These are phyloP conservation scores for Coemansia sp. DNA, from an alignment of 192 early-diverging fungal species.

Conservation along the genomic window DNA sequence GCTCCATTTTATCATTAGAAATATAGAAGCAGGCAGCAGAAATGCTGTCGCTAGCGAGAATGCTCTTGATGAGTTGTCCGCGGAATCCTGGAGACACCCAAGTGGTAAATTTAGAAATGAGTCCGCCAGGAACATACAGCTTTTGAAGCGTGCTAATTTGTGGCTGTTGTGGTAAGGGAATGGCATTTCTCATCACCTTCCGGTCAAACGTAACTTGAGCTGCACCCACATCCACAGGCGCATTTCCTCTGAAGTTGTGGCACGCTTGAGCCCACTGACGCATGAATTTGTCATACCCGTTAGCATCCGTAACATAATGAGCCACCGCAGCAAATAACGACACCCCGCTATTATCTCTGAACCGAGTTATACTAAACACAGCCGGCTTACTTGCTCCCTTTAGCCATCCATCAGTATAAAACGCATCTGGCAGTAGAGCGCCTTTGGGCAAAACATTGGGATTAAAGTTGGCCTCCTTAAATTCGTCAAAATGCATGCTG, in stretches of 20 bases:
- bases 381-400: conserved; percentile 3
- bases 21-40: conserved; percentile 13
- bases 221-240: neutral
- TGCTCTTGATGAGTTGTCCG: neutral
- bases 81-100: conserved; percentile 17
- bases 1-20: neutral
- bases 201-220: neutral
- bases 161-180: neutral
- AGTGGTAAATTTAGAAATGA: conserved; percentile 1
- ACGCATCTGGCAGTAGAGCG: neutral
- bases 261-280: conserved; percentile 16
- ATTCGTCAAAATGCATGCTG: neutral
- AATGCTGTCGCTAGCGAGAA: neutral
- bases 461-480: neutral
- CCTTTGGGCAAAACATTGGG: neutral
- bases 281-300: conserved; percentile 15
- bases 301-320: conserved; percentile 13
- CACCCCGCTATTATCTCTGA: conserved; percentile 20
- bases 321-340: conserved; percentile 4
- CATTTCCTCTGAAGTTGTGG: neutral
- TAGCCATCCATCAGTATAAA: neutral
- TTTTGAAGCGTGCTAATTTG: neutral
- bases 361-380: conserved; percentile 1
- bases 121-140: neutral
- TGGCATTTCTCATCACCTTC: neutral